Evolutionary conservation across 306 rosid genomes (phyloP), one percentile per base, ranked within the genome.

Genomic region (Dryas drummondii): DNA sequence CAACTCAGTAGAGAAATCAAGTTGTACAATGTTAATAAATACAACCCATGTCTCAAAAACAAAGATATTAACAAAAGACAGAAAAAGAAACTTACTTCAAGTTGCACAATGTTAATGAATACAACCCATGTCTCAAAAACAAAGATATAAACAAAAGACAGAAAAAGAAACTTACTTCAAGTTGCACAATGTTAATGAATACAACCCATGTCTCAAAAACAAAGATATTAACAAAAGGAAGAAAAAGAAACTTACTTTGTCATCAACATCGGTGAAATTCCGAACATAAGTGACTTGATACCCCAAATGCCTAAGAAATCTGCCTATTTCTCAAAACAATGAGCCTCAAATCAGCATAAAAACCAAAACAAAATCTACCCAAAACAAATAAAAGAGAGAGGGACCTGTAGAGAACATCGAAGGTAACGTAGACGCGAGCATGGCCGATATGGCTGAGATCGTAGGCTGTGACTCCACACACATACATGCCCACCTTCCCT

Each of bases 381-480:
- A 6, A 37, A 14, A 26, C 13, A 47, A 22, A 66, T 2, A 26
- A 2, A 6, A 50, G 46, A 55, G 55, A 17, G 54, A 71, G n/a
- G 45, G 81, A 94, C 99, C 99, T 92, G 85, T 79, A 87, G 50
- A 94, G 97, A 81, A 94, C 89, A 75, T 94, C 97, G 59, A 94
- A 94, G 76, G 94, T 94, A 82, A 94, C 86, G 58, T 92, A 92
- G 57, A 90, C 97, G 59, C 99, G 99, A 64, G 99, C 99, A 55
- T 94, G 99, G 61, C 99, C 99, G 63, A 94, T 87, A 77, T 94
- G 99, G 78, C 99, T 94, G 63, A 94, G 93, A 78, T 92, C 97
- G 69, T 94, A 94, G 32, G 98, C 98, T 1, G 99, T 94, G 65
- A 94, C 97, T 19, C 99, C 98, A 45, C 99, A 94, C 2, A 94